Base-by-base conservation (phyloP, 2,329 filamentous ascomycete species). In the Colletotrichum sp. region DNA sequence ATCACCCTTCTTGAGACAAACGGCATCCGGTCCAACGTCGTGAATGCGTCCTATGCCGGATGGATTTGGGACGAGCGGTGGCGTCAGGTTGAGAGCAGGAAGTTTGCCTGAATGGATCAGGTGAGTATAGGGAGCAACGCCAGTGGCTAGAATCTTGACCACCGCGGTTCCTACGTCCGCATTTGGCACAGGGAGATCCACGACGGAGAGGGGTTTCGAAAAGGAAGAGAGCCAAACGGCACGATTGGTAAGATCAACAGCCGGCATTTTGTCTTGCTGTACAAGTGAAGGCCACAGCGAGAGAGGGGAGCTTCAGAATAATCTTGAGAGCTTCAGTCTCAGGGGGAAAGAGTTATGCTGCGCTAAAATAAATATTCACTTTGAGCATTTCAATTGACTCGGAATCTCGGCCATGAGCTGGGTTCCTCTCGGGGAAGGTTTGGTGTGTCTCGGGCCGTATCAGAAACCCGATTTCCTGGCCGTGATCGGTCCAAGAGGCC, bases 41-140 rank as follows among this genome's bases (percentile, higher is more conserved):
- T 83, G 77, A 18, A 86, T 77, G 32, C 85, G 84, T 48, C 82
- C 85, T 69, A 88, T 80, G 72, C 82, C 81, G 55, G 77, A 81
- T 68, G 78, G 77, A 59, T 84, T 85, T 55, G 81, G 82, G 28
- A 86, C 81, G 70, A 83, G 77, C 32, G 82, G 84, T 6, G 79
- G 78, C 8, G 84, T 81, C 75, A 82, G 79, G 60, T 78, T 62
- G 28, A 71, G 18, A 8, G 62, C 52, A 22, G 36, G 55, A 15
- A 71, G 8, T 30, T 62, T 44, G 48, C 71, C 62, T 34, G 30
- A 32, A 28, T 70, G 62, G 15, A 44, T 18, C 4, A 74, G 52
- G 36, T 67, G 39, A 1, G 79, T 77, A 78, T 82, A 80, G 62
- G 84, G 79, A 48, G 84, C 78, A 70, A 81, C 77, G 26, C 81